These are phyloP conservation scores for Sonneratia alba DNA, from an alignment of 345 rosid genomes.

Conservation along the genomic window DNA sequence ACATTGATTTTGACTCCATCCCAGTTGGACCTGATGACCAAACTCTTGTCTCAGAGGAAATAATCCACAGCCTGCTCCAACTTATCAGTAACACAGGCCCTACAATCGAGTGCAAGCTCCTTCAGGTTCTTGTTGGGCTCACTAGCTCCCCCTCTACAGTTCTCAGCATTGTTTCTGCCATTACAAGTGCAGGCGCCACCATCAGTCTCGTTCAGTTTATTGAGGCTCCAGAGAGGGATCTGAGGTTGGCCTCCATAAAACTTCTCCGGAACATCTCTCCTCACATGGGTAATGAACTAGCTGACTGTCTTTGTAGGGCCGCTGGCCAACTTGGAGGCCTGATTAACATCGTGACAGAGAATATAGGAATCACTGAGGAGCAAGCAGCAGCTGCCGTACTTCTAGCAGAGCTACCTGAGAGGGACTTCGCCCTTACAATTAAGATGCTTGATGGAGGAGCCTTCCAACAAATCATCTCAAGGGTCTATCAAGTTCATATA, in stretches of 20 bases:
- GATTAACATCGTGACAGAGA: conserved; percentile 52
- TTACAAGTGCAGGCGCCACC: conserved; percentile 83
- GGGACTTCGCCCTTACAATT: conserved; percentile 72
- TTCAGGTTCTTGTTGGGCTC: conserved; percentile 92
- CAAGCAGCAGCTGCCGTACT: conserved; percentile 59
- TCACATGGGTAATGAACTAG: conserved; percentile 75
- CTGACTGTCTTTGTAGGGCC: conserved; percentile 62
- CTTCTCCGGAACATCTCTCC: conserved; percentile 80
- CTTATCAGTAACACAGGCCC: conserved; percentile 96
- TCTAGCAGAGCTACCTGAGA: conserved; percentile 86
- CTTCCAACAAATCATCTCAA: conserved; percentile 45
- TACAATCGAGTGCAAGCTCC: conserved; percentile 78
- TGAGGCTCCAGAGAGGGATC: no score
- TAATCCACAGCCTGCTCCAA: conserved; percentile 67
- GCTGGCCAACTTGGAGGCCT: conserved; percentile 80
- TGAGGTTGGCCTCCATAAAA: conserved; percentile 8
- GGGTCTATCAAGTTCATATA: conserved; percentile 49
- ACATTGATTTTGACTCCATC: conserved; percentile 56
- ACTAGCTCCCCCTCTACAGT: conserved; percentile 60
- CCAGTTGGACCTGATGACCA: conserved; percentile 56
- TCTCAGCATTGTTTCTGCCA: conserved; percentile 65
- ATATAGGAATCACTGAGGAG: conserved; percentile 30
- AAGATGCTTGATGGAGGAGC: conserved; percentile 77
- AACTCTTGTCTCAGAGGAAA: conserved; percentile 76
- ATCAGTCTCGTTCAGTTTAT: conserved; percentile 46